Evolutionary conservation across 2,329 filamentous ascomycete genomes (phyloP).

Genomic region (Phyllosticta paracitricarpa): DNA sequence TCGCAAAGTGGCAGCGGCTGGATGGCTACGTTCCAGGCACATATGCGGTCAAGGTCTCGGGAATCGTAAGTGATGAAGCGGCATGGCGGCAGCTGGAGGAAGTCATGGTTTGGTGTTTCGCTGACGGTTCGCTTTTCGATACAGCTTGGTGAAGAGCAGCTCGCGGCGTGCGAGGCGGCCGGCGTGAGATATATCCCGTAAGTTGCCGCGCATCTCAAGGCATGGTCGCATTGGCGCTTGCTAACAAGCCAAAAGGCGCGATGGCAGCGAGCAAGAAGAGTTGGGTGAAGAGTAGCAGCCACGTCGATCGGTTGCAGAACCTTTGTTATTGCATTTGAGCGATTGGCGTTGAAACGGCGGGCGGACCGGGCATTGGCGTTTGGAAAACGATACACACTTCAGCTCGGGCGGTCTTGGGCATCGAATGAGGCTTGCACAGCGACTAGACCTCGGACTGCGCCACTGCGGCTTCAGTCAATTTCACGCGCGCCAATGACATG

Average conservation of each 20-base stretch:
- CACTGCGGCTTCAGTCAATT: neutral
- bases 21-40: slow-evolving; percentile 80
- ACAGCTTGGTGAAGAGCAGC: slow-evolving; percentile 47
- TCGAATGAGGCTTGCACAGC: neutral
- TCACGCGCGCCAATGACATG: neutral
- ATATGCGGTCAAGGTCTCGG: slow-evolving; percentile 91
- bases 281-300: neutral
- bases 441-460: neutral
- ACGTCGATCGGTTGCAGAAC: neutral
- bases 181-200: slow-evolving; percentile 52
- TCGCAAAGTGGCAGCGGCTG: slow-evolving; percentile 90
- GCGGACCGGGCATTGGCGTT: neutral
- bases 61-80: slow-evolving; percentile 44
- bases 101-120: neutral
- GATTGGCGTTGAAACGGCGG: slow-evolving; percentile 6
- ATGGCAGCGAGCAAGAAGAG: slow-evolving; percentile 28
- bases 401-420: neutral
- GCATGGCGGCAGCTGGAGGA: neutral
- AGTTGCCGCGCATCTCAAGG: neutral
- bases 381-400: neutral
- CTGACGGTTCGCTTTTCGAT: neutral
- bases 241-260: slow-evolving; percentile 13
- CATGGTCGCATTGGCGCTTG: neutral
- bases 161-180: slow-evolving; percentile 46
- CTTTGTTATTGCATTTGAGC: slow-evolving; percentile 10